Evolutionary conservation across 352 stramenopile species (phyloP), one percentile per base, ranked within the genome.

Genomic region (Hyaloperonospora brassicae): DNA sequence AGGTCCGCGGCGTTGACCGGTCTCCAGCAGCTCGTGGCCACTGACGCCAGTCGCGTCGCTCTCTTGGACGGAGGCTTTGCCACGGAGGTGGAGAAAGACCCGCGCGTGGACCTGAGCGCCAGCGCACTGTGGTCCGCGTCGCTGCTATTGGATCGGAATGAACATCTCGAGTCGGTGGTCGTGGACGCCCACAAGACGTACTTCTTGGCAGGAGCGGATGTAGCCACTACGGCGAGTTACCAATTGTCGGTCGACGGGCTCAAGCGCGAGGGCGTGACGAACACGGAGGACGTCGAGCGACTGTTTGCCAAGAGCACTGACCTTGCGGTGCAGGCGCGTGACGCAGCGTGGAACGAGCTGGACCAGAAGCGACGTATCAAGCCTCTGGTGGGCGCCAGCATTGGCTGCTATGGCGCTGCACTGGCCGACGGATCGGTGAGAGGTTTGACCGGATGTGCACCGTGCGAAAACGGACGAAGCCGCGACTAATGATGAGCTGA

Each of bases 201-300:
- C 63, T 93, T 72, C 58, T 58, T 86, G 22, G 70, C 79, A 0
- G 86, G 86, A 9, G 79, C 86, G 1, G 79, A 96, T 44, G 72
- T 93, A 5, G 76, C 72, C 39, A 95, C 79, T 13, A 93, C 83
- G 30, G 70, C 73, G 38, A 95, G 79, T 52, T 96, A 96, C 60
- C 86, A 96, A 59, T 81, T 82, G 39, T 93, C 81, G 6, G 82
- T 83, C 9, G 77, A 91, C 42, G 86, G 83, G 13, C 93, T 95
- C 55, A 75, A 75, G 56, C 72, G 73, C 47, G 79, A 93, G 35
- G 73, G 68, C 11, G 61, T 82, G 5, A 55, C 72, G n/a, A 57
- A 53, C 13, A 38, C 62, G 5, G 47, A 59, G 6, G 63, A 88
- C 22, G 81, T 89, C 35, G 67, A 83, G 46, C 52, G 74, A 46